Conservation (phyloP, 2,329 filamentous ascomycete species). For the Fusarium cyanostomum region DNA sequence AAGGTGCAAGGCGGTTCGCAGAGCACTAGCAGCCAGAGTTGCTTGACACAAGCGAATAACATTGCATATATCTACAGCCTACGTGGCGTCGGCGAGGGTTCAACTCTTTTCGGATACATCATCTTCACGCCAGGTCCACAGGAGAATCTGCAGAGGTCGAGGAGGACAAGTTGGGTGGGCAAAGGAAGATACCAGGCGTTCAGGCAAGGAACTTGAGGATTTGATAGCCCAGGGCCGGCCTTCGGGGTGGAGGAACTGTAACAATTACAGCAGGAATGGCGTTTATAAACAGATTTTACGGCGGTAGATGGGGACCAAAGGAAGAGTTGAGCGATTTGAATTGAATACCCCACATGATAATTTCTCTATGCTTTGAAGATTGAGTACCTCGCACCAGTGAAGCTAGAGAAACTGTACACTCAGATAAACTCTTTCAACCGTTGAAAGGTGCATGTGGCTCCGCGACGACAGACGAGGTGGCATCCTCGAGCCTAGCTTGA, state of each 20-base stretch:
- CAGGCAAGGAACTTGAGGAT: background rate
- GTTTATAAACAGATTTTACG: background rate
- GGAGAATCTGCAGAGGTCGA: background rate
- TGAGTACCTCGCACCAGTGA: background rate
- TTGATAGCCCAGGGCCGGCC: background rate
- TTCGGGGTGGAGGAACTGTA: background rate
- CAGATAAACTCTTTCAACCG: background rate
- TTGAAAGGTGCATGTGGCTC: background rate
- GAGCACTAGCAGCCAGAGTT: background rate
- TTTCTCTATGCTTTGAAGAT: background rate
- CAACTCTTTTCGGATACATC: background rate
- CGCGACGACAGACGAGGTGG: background rate
- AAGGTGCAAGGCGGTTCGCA: background rate
- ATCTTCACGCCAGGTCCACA: background rate
- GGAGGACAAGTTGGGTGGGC: background rate
- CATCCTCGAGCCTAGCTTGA: background rate
- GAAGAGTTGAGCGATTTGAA: background rate
- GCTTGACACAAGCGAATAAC: no score
- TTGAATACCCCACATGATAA: constrained; percentile 2
- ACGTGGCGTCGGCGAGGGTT: background rate
- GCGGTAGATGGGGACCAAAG: background rate
- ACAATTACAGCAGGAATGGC: background rate
- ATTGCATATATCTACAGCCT: background rate
- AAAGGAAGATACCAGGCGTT: constrained; percentile 34
- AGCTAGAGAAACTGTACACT: background rate